Evolutionary conservation across 2,329 filamentous ascomycete genomes (phyloP).

Genomic region (Penicillium psychrosexuale): DNA sequence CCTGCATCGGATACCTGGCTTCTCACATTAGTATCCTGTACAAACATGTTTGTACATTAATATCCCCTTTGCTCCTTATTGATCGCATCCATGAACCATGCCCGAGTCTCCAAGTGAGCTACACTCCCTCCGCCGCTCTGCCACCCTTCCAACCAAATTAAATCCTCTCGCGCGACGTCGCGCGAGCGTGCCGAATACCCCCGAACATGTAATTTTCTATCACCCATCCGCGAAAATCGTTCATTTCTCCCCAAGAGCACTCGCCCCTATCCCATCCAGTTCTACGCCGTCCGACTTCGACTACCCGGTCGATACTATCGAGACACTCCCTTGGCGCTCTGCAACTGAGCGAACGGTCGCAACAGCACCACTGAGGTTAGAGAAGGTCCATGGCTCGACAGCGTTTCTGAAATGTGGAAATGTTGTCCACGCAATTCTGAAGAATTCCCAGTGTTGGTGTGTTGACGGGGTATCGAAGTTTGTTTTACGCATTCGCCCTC

Average conservation of each 20-base stretch:
- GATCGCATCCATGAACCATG: slow-evolving; percentile 29
- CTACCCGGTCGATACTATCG: slow-evolving; percentile 53
- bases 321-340: slow-evolving; percentile 69
- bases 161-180: slow-evolving; percentile 28
- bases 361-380: slow-evolving; percentile 76
- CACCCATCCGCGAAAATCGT: slow-evolving; percentile 71
- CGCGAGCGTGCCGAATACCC: slow-evolving; percentile 25
- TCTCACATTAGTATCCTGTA: slow-evolving; percentile 7
- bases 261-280: slow-evolving; percentile 43
- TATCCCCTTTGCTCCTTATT: slow-evolving; percentile 2
- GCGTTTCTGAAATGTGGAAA: slow-evolving; percentile 84
- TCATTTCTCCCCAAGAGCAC: slow-evolving; percentile 53
- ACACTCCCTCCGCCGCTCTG: slow-evolving; percentile 33
- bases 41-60: slow-evolving; percentile 6
- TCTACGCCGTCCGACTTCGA: slow-evolving; percentile 44
- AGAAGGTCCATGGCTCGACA: slow-evolving; percentile 79
- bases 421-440: slow-evolving; percentile 80
- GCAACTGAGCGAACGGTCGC: slow-evolving; percentile 79
- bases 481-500: slow-evolving; percentile 77
- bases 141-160: slow-evolving; percentile 38
- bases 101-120: slow-evolving; percentile 30
- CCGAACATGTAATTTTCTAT: slow-evolving; percentile 59
- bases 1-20: slow-evolving; percentile 8
- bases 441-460: slow-evolving; percentile 90
- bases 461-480: slow-evolving; percentile 81